phyloP scores from a whole-genome alignment of 495 filamentous ascomycete species.

The Hyaloscypha finlandica region DNA sequence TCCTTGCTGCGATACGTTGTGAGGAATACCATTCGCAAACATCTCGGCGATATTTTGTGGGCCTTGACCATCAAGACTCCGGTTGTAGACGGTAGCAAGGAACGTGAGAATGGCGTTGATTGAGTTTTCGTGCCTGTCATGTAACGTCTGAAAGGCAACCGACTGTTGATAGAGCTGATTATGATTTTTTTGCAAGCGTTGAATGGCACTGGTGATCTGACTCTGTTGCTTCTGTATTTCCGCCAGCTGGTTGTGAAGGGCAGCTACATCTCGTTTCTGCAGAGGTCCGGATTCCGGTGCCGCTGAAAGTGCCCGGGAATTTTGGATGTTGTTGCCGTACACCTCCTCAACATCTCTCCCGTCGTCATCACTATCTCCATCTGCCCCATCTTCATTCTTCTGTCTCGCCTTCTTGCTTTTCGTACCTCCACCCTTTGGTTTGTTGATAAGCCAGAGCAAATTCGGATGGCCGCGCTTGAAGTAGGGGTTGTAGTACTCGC shows the following conservation, averaged over 20 bases:
- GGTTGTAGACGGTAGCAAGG: conserved; percentile 93
- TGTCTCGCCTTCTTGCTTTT: conserved; percentile 52
- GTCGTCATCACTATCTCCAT: conserved; percentile 73
- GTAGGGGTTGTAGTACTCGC: conserved; percentile 95
- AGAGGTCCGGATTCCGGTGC: conserved; percentile 49
- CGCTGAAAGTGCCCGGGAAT: conserved; percentile 30
- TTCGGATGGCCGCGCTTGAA: conserved; percentile 93
- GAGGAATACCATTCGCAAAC: conserved; percentile 65
- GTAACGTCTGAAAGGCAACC: conserved; percentile 82
- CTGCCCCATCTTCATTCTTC: conserved; percentile 71
- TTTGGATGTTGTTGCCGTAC: conserved; percentile 28
- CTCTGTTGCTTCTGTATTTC: conserved; percentile 81
- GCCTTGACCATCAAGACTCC: conserved; percentile 60
- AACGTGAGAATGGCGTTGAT: conserved; percentile 98
- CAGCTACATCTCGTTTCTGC: conserved; percentile 76
- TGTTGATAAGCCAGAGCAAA: conserved; percentile 95
- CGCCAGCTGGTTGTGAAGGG: conserved; percentile 76
- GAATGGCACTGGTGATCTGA: conserved; percentile 77
- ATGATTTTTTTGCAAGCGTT: conserved; percentile 78
- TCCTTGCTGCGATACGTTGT: conserved; percentile 60
- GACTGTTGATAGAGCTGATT: conserved; percentile 88
- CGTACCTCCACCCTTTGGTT: conserved; percentile 70
- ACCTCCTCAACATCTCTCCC: conserved; percentile 47
- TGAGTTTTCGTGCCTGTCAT: conserved; percentile 94
- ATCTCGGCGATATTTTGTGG: conserved; percentile 70